Conservation (phyloP, 345 rosid species). For the Nephelium lappaceum region DNA sequence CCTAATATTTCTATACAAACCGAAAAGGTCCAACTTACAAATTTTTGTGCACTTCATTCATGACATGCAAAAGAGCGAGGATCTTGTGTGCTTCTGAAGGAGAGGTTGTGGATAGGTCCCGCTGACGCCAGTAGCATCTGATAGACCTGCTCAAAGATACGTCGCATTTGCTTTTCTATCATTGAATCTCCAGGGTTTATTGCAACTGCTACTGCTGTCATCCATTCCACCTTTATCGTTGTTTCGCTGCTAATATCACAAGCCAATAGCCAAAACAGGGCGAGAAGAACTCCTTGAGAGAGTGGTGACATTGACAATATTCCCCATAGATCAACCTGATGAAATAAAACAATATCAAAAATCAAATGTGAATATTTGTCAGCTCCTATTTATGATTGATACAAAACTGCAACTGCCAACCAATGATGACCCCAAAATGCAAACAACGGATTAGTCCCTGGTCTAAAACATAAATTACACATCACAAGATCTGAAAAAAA, state of each 20-base stretch:
- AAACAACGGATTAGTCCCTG: not conserved
- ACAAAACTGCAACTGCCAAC: not conserved
- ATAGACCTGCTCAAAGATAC: constrained; percentile 63
- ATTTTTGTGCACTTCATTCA: constrained; percentile 35
- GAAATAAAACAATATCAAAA: not conserved
- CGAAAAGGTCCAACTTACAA: too few relatives aligned
- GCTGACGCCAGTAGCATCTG: constrained; percentile 55
- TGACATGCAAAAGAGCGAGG: constrained; percentile 58
- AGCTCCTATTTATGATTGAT: not conserved
- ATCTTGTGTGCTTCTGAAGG: constrained; percentile 47
- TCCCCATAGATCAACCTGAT: constrained; percentile 57
- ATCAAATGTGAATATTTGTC: not conserved
- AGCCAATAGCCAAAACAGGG: constrained; percentile 73
- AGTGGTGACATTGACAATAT: constrained; percentile 47
- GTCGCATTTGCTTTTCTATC: constrained; percentile 54
- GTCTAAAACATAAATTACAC: too few relatives aligned
- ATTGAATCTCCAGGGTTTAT: constrained; percentile 60
- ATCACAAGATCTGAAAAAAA: too few relatives aligned
- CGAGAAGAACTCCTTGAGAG: constrained; percentile 68
- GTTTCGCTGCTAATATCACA: constrained; percentile 62
- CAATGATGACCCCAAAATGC: not conserved
- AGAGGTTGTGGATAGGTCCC: constrained; percentile 38
- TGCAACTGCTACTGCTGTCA: constrained; percentile 64
- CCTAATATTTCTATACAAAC: too few relatives aligned
- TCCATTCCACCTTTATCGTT: constrained; percentile 59